Evolutionary conservation across 192 early-diverging fungal genomes (phyloP), one percentile per base, ranked within the genome.

Genomic region (Coemansia aciculifera): DNA sequence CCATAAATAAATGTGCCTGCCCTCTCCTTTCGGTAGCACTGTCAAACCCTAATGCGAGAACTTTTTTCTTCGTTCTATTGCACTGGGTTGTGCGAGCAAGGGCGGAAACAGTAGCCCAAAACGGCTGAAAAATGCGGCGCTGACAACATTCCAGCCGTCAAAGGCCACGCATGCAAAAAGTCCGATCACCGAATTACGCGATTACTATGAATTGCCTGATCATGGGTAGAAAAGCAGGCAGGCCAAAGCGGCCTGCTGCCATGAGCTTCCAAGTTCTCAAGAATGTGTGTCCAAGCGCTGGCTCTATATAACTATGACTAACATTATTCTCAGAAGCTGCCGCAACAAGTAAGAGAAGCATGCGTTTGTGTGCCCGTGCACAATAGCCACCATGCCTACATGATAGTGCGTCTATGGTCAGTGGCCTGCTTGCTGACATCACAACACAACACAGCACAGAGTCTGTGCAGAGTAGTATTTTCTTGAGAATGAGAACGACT

Each of bases 401-500:
- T 40, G 11, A 40, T 1, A 40, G 10, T 40, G 39, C 5, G 34
- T 36, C 34, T 27, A 27, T 27, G 27, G 27, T 27, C 34, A 36
- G 34, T 36, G 5, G 8, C 24, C 11, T 27, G 21, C 51, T 52
- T 27, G 51, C 51, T 52, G 48, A 11, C 51, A 27, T 43, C 42
- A 43, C 15, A 29, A 52, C 21, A 27, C 11, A 27, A 36, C 34
- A 36, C 34, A 32, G 52, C 52, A 3, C 52, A 56, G 29, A 32
- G 1, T 2, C 27, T 56, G 24, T 24, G 52, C 6, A 13, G 29
- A 32, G 13, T 65, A 34, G 13, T 24, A 38, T 66, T 34, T 38
- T 56, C 21, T 52, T 39, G 52, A 67, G 7, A 66, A 39, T 57
- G 12, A 40, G 46, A 42, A 37, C 38, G 15, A 9, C 65, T 39